Conservation (phyloP, 2,329 filamentous ascomycete genomes). For the Chaetothyriales sp. region DNA sequence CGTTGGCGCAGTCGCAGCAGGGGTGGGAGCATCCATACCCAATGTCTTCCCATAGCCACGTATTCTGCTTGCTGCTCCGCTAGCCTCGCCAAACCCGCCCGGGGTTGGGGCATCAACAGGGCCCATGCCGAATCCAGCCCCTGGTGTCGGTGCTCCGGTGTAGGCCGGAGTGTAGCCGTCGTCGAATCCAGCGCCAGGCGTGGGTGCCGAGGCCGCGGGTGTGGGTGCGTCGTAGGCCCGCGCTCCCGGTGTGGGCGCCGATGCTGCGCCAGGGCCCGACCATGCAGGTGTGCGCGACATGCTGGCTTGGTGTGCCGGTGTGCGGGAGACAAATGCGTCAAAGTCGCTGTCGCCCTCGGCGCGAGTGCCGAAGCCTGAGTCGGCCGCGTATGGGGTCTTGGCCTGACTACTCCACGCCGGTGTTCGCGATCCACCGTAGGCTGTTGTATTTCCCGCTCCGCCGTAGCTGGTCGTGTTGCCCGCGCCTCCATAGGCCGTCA, state of each 20-base stretch:
- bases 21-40: conserved; percentile 16
- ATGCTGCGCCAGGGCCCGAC: conserved; percentile 18
- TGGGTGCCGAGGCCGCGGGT: conserved; percentile 52
- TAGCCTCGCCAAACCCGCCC: conserved; percentile 20
- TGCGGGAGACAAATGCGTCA: conserved; percentile 58
- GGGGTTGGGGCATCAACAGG: conserved; percentile 36
- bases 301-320: conserved; percentile 54
- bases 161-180: conserved; percentile 33
- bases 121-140: conserved; percentile 21
- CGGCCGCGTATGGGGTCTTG: conserved; percentile 45
- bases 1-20: conserved; percentile 38
- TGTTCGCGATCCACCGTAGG: conserved; percentile 47
- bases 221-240: conserved; percentile 58
- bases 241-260: conserved; percentile 20
- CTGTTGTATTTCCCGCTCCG: conserved; percentile 24
- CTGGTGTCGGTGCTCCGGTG: conserved; percentile 30
- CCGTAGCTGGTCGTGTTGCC: conserved; percentile 44
- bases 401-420: conserved; percentile 61
- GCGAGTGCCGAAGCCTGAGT: conserved; percentile 39
- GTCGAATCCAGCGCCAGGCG: conserved; percentile 43
- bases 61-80: conserved; percentile 11
- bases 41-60: conserved; percentile 12
- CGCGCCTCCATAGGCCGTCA: conserved; percentile 60
- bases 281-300: conserved; percentile 37
- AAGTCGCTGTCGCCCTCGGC: conserved; percentile 53